phyloP scores from a whole-genome alignment of 176 grass and related monocot species.

The Aegilops speltoides region DNA sequence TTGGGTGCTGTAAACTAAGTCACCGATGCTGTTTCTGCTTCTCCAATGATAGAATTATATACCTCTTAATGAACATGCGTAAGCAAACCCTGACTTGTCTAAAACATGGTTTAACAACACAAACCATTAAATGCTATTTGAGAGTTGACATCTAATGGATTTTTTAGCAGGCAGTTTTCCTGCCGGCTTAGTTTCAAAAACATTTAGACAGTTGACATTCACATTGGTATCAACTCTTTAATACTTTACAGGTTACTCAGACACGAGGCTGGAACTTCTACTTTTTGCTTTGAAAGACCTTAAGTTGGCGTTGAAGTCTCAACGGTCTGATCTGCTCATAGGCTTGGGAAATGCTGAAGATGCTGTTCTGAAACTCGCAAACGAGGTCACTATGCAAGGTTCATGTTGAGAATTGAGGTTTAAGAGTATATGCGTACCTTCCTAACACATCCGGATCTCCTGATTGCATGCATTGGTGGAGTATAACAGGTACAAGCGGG shows the following conservation, averaged over 20 bases:
- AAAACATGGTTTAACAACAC: slow-evolving; percentile 3
- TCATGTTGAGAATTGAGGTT: slow-evolving; percentile 56
- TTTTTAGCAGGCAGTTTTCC: neutral
- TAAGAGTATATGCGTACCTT: slow-evolving; percentile 13
- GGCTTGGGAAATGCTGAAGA: slow-evolving; percentile 75
- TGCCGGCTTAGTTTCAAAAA: neutral
- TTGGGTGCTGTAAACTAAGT: neutral
- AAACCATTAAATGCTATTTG: neutral
- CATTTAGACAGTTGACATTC: neutral
- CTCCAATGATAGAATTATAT: slow-evolving; percentile 11
- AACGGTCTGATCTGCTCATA: slow-evolving; percentile 86
- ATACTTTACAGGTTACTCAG: slow-evolving; percentile 70
- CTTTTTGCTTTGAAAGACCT: slow-evolving; percentile 86
- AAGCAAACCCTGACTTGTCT: neutral
- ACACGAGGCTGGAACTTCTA: slow-evolving; percentile 71
- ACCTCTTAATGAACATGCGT: neutral
- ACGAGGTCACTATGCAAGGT: slow-evolving; percentile 85
- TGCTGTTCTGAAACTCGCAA: slow-evolving; percentile 71
- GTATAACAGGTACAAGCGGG: slow-evolving; percentile 73
- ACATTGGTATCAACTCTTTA: slow-evolving; percentile 18
- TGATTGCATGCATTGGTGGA: slow-evolving; percentile 45
- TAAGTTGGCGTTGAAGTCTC: slow-evolving; percentile 60
- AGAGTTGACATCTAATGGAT: neutral
- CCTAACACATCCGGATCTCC: slow-evolving; percentile 37
- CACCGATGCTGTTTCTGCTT: neutral